A percentile compares a stretch with the other conserved stretches of the same genome.
Evolutionary conservation across 352 stramenopile species (phyloP).

Genomic region (Phytophthora fragariae): DNA sequence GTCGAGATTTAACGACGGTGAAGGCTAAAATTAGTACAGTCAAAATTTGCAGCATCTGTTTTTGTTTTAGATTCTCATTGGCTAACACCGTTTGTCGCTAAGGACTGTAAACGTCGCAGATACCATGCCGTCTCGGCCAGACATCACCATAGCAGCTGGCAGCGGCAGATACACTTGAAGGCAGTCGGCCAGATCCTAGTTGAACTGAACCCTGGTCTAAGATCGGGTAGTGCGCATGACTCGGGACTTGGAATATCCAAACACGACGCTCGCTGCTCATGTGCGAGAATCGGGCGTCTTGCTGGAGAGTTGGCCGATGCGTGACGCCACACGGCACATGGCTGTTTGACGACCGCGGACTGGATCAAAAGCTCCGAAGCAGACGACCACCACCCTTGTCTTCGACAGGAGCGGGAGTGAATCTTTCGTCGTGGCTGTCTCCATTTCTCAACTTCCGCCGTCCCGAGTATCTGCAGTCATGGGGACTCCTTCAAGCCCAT

Average conservation of each 20-base stretch:
- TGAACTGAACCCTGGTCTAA: constrained; percentile 17
- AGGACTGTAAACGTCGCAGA: no score
- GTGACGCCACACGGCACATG: constrained; percentile 5
- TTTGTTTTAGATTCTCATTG: no score
- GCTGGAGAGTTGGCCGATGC: constrained; percentile 18
- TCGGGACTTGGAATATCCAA: neutral
- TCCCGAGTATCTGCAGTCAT: neutral
- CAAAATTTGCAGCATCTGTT: no score
- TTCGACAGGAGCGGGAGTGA: neutral
- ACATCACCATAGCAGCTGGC: neutral
- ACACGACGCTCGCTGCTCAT: constrained; percentile 2
- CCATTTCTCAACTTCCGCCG: constrained; percentile 27
- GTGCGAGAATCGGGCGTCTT: constrained; percentile 19
- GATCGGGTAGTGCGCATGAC: neutral
- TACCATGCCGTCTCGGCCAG: neutral
- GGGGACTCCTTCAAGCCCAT: constrained; percentile 24
- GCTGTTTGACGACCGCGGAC: constrained; percentile 16
- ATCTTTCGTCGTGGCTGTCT: constrained; percentile 13
- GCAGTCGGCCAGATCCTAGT: constrained; percentile 2
- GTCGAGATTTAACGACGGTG: no score
- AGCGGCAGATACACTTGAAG: neutral
- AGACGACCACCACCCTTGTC: constrained; percentile 19
- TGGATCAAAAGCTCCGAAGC: constrained; percentile 16
- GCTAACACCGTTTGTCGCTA: no score
- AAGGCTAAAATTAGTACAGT: no score